Evolutionary conservation across 768 basidiomycete species (phyloP).

Genomic region (Clitopilus hobsonii): DNA sequence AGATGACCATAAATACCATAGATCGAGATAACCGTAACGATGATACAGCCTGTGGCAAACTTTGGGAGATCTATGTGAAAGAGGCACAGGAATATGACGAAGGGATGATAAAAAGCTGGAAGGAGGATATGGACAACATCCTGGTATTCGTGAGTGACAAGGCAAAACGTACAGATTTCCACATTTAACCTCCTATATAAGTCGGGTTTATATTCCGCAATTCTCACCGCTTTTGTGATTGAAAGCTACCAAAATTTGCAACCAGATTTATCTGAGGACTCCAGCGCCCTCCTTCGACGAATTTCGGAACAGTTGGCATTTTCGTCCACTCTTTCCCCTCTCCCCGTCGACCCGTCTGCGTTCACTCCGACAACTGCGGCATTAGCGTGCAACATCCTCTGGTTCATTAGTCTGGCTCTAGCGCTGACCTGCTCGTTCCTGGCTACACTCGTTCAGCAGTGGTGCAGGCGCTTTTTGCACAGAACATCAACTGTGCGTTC

Average conservation of each 20-base stretch:
- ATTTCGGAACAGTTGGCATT: neutral
- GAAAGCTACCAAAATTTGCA: conserved; percentile 16
- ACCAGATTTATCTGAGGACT: conserved; percentile 7
- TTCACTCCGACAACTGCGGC: neutral
- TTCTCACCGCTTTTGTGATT: conserved; percentile 18
- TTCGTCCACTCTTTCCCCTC: neutral
- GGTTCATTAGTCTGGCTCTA: conserved; percentile 20
- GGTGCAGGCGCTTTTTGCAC: neutral
- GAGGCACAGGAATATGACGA: too few species aligned
- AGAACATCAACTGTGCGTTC: neutral
- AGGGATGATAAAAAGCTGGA: too few species aligned
- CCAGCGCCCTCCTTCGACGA: conserved; percentile 5
- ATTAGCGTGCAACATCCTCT: conserved; percentile 18
- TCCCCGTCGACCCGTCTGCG: neutral
- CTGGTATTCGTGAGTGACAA: neutral
- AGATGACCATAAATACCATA: too few species aligned
- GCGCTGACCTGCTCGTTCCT: conserved; percentile 21
- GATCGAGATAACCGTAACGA: too few species aligned
- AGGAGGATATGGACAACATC: too few species aligned
- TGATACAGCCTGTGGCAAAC: too few species aligned
- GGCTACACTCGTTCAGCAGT: conserved; percentile 17
- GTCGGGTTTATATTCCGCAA: conserved; percentile 20
- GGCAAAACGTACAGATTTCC: neutral
- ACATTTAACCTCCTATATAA: neutral
- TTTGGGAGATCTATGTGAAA: too few species aligned